Base-by-base conservation (phyloP, 768 basidiomycete species). In the Collybia sordida region DNA sequence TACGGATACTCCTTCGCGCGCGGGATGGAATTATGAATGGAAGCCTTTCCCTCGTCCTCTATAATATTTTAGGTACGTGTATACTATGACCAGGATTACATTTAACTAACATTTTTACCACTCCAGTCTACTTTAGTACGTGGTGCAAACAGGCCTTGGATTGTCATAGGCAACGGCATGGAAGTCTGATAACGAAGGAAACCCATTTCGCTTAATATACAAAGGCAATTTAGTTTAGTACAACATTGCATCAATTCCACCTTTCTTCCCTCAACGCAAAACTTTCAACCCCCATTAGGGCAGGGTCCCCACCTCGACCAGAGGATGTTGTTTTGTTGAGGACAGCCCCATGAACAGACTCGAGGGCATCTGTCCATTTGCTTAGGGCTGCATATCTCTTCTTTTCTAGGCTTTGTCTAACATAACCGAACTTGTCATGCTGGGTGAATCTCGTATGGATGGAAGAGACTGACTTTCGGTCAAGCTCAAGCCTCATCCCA, bases 11-110 rank as follows among this genome's bases (percentile, higher is more conserved):
- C 88, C 92, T 2, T 78, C 88, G 21, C 81, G 79, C 47, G 75
- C 77, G 37, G 91, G 92, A 3, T 96, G 93, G 93, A 83, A 85
- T 46, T 88, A 94, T 61, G 82, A 86, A n/a, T 95, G 86, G 83
- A 89, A 78, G 47, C 78, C 88, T 41, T 82, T 84, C 61, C 68
- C 75, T 50, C 73, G 79, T 34, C 80, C 81, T 23, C 50, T 80
- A 50, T 80, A 63, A 61, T 61, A n/a, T 14, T n/a, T 25, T 38
- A 42, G 51, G 59, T 57, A 47, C 31, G 54, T 51, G 25, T 40
- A 39, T n/a, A 31, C 31, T 12, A 12, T 31, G 14, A 6, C 9
- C 14, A 12, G 31, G 3, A 14, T 14, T 11, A 31, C 9, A 31
- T 27, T 27, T 9, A 27, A 9, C 25, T 27, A 27, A 27, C 25